Conservation (phyloP, 345 rosid species). For the Eucalyptus microcorys region DNA sequence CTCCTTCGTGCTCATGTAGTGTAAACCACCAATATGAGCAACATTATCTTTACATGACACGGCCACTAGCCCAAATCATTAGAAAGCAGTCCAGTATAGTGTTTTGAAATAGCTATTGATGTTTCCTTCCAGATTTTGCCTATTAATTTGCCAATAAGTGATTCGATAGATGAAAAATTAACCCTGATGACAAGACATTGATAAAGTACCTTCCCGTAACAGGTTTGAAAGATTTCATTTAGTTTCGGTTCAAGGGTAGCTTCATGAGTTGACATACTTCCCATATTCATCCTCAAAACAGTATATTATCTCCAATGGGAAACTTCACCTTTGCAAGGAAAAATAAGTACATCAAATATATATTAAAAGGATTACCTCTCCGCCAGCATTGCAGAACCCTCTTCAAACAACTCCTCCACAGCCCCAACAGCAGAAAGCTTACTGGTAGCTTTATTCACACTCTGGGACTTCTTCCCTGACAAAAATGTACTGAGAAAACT, state of each 20-base stretch:
- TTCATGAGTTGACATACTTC: neutral
- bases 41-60: neutral
- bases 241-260: neutral
- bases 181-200: neutral
- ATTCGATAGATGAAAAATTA: neutral
- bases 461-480: constrained; percentile 44
- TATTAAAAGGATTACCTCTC: constrained; percentile 45
- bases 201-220: neutral
- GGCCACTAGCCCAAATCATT: neutral
- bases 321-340: neutral
- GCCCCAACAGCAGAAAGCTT: constrained; percentile 91
- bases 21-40: neutral
- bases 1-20: neutral
- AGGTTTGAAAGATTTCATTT: neutral
- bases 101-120: neutral
- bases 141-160: neutral
- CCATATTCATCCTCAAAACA: neutral
- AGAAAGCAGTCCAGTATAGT: neutral
- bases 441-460: constrained; percentile 43
- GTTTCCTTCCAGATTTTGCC: neutral
- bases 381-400: constrained; percentile 95
- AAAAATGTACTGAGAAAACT: constrained; percentile 49
- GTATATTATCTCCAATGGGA: neutral
- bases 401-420: constrained; percentile 98
- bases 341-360: neutral